These are phyloP conservation scores for Prorocentrum cordatum DNA, from an alignment of 169 alveolate species.

Conservation along the genomic window DNA sequence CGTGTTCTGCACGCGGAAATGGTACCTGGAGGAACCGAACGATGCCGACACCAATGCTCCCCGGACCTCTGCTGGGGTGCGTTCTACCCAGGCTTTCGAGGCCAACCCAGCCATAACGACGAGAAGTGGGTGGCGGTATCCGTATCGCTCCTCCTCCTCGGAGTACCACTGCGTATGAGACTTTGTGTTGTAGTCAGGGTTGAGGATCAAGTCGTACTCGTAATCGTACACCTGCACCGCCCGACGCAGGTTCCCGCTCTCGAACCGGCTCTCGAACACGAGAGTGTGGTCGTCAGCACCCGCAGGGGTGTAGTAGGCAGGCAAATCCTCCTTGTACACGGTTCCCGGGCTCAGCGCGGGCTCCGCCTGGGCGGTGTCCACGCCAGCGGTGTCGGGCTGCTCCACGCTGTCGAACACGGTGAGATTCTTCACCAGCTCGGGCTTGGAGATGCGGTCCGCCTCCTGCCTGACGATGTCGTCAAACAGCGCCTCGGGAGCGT, in stretches of 20 bases:
- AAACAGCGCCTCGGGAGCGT: slow-evolving; percentile 26
- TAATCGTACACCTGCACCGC: slow-evolving; percentile 58
- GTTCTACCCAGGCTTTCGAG: no score
- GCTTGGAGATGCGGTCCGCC: slow-evolving; percentile 32
- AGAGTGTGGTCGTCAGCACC: slow-evolving; percentile 54
- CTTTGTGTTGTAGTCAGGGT: slow-evolving; percentile 85
- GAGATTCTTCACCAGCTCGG: slow-evolving; percentile 28
- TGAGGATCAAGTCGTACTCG: slow-evolving; percentile 83
- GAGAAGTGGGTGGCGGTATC: no score
- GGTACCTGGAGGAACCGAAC: no score
- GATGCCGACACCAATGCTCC: no score
- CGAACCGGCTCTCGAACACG: slow-evolving; percentile 66
- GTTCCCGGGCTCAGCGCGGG: no score
- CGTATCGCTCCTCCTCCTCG: no score
- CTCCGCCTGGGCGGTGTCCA: no score
- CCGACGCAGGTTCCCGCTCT: slow-evolving; percentile 64
- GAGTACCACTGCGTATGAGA: slow-evolving; percentile 86
- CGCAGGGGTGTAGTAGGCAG: background rate
- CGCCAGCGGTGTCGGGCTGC: no score
- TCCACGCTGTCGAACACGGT: slow-evolving; percentile 39
- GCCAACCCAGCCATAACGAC: no score
- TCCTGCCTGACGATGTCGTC: slow-evolving; percentile 45
- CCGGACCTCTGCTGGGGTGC: no score
- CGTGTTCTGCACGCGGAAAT: slow-evolving; percentile 76
- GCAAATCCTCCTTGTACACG: background rate